These are phyloP conservation scores for Prunus mongolica DNA, from an alignment of 306 rosid species.

Conservation along the genomic window DNA sequence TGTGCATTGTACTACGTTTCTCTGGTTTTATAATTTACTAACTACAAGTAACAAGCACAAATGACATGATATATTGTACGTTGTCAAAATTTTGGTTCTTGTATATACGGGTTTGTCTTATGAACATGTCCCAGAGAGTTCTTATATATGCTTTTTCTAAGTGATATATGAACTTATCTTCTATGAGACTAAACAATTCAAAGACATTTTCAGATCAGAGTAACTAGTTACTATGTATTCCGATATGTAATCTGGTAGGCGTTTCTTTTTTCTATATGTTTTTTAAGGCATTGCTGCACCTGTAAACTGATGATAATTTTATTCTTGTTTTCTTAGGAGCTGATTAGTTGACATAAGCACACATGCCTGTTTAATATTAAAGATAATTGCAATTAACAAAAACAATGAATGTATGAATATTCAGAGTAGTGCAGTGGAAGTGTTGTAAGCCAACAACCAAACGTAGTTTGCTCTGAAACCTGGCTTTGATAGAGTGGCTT, in stretches of 20 bases:
- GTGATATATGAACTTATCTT: not conserved
- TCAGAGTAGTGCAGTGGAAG: too few species aligned
- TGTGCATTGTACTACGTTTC: not conserved
- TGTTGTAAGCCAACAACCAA: too few species aligned
- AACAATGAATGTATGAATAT: too few species aligned
- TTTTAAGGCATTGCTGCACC: not conserved
- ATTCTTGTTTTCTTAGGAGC: not conserved
- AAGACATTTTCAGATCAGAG: not conserved
- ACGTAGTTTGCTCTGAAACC: too few species aligned
- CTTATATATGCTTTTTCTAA: not conserved
- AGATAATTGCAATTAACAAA: too few species aligned
- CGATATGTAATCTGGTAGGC: not conserved
- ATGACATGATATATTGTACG: not conserved
- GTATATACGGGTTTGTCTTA: not conserved
- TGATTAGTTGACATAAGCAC: not conserved
- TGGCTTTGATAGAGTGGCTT: not conserved
- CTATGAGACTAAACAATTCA: not conserved
- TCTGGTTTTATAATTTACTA: not conserved
- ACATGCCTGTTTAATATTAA: not conserved
- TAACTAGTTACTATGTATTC: not conserved
- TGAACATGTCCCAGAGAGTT: not conserved
- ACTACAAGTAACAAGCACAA: not conserved
- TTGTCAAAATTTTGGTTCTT: not conserved
- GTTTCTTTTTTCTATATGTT: too few species aligned
- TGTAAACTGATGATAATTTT: not conserved